Base-by-base conservation (phyloP, 2,329 filamentous ascomycete genomes). In the Cladobotryum protrusum region DNA sequence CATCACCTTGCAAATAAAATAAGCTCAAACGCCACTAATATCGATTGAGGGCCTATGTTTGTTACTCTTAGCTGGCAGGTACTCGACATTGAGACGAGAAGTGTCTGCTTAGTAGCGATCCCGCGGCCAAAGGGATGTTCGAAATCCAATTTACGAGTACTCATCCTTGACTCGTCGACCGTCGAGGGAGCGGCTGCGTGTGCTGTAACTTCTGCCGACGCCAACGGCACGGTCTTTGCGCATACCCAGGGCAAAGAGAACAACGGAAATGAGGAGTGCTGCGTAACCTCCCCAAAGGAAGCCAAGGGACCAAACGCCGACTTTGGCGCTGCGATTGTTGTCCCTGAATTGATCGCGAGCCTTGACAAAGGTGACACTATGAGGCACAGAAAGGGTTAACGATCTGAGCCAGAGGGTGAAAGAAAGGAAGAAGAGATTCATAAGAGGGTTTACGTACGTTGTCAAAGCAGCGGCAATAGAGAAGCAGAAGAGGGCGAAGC, bases 271-370 rank as follows among this genome's bases (percentile, higher is more conserved):
- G 57, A 89, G 70, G 59, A 88, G 78, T 48, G 78, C 77, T 9
- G 78, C 79, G 68, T 83, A 82, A 1, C 86, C 78, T 14, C 77
- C 83, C 88, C 88, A 93, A 55, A 82, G 83, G 71, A 90, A 92
- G 41, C 79, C 88, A 61, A 89, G 88, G 17, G 82, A 85, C 61
- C 85, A 87, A 32, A 61, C 62, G 47, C 88, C 88, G 35, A 93
- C 65, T 11, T 64, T 66, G 29, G 88, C 85, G 15, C 65, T 62
- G 48, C 81, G 78, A 53, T 75, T 77, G 49, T 69, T 75, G 34
- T 62, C 61, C 34, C 68, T 68, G 74, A 92, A 91, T 35, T 71
- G 73, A 59, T 89, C 72, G 63, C 86, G 85, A 50, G 82, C 86
- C 60, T 81, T 72, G 60, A 89, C 83, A 58, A 88, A 88, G 57